phyloP scores from a whole-genome alignment of 1,284 basidiomycete genomes.

The Ustilago tritici region DNA sequence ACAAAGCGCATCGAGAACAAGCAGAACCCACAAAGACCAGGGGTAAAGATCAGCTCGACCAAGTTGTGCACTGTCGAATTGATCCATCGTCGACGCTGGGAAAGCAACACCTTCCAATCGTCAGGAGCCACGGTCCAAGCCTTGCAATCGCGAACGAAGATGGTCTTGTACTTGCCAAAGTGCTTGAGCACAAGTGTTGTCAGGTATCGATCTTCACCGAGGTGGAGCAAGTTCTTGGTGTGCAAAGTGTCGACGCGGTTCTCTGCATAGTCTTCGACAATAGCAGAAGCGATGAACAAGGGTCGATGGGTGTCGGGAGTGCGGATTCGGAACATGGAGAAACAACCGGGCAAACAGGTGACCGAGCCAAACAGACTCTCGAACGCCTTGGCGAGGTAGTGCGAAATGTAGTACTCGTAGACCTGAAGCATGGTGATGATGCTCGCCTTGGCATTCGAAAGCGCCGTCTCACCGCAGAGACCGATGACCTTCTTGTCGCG shows the following conservation, averaged over 20 bases:
- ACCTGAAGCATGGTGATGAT: conserved; percentile 98
- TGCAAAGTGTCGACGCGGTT: conserved; percentile 96
- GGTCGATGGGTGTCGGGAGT: conserved; percentile 69
- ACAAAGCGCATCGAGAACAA: conserved; percentile 94
- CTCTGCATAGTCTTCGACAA: conserved; percentile 93
- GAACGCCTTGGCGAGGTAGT: conserved; percentile 96
- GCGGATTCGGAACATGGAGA: conserved; percentile 69
- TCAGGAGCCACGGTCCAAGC: conserved; percentile 74
- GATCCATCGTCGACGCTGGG: conserved; percentile 98
- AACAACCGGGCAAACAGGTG: conserved; percentile 87
- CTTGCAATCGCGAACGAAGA: conserved; percentile 92
- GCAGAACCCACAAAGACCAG: conserved; percentile 95
- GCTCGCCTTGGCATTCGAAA: conserved; percentile 90
- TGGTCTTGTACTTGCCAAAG: conserved; percentile 77
- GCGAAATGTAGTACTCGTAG: conserved; percentile 70
- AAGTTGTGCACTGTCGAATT: conserved; percentile 99
- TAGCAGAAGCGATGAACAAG: conserved; percentile 77
- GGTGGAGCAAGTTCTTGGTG: conserved; percentile 86
- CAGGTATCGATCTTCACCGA: conserved; percentile 98
- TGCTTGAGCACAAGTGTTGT: conserved; percentile 91
- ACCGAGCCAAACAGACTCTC: conserved; percentile 96
- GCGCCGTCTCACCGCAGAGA: conserved; percentile 91
- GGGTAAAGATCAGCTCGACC: conserved; percentile 89
- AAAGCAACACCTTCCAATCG: conserved; percentile 93
- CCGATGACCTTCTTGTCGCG: conserved; percentile 93